Evolutionary conservation across 202 grass and related monocot genomes (phyloP), one percentile per base, ranked within the genome.

Genomic region (Schoenoplectus tabernaemontani): DNA sequence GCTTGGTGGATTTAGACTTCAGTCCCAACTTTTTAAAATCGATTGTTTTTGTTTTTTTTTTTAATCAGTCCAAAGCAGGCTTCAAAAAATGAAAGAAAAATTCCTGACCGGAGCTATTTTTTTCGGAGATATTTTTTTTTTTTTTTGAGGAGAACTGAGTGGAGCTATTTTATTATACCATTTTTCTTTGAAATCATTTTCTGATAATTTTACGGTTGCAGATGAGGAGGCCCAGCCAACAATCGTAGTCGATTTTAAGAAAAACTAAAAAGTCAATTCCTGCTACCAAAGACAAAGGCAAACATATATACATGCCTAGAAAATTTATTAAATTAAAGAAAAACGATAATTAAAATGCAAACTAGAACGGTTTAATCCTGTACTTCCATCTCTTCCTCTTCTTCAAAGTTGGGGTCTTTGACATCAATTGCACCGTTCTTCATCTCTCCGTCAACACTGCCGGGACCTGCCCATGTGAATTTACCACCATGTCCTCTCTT

Each of bases 401-500:
- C 83, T 46, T 83, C 81, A 37, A 63, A 83, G 16, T 80, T 83
- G 12, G 85, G 81, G 37, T 87, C 85, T 8, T 80, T 81, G 10
- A 43, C 57, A 53, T 83, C 85, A 77, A 83, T 16, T 41, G 76
- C 58, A 7, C 42, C 76, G 32, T 75, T 84, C 46, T 65, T 66
- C 19, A 82, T 78, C 69, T 89, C 90, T 53, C 74, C 90, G 51
- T 90, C 84, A 33, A 70, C 59, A 68, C 85, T 78, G 51, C 85
- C 81, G 44, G 84, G 65, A 72, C 93, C 93, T 50, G 86, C 93
- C 93, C 93, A 97, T 43, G 93, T 97, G 87, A 93, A 97, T 86
- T 93, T 97, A 43, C 90, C 93, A 61, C 93, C 93, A 68, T 92
- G 88, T 30, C 93, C 91, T 76, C 93, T 89, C 77, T 97, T 97